phyloP scores from a whole-genome alignment of 2,329 filamentous ascomycete species.

The Coniochaeta sp. region DNA sequence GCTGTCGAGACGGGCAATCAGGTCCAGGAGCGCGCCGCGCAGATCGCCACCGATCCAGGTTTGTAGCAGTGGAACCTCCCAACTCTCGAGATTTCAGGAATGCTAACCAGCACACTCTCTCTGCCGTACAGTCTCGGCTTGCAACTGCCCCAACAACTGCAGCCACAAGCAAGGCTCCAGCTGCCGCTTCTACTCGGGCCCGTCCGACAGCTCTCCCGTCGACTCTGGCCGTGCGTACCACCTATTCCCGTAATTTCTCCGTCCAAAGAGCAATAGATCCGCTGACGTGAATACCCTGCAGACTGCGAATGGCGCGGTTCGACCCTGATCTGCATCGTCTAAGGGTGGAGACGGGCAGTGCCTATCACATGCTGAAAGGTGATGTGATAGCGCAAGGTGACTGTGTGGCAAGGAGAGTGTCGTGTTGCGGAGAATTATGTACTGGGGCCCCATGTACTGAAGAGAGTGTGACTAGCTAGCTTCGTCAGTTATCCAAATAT shows the following conservation, averaged over 20 bases:
- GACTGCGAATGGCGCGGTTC: background rate
- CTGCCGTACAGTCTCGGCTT: background rate
- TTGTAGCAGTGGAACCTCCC: background rate
- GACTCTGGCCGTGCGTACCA: background rate
- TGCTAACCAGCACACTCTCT: background rate
- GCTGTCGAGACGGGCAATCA: background rate
- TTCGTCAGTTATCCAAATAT: background rate
- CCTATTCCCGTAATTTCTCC: too few relatives aligned
- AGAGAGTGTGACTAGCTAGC: background rate
- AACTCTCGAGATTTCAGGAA: too few relatives aligned
- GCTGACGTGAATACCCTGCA: background rate
- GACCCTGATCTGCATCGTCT: background rate
- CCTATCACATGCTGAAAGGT: background rate
- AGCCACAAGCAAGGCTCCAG: background rate
- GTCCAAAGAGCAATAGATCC: too few relatives aligned
- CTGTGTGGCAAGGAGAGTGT: background rate
- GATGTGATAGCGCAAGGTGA: background rate
- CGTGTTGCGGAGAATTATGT: background rate
- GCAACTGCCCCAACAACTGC: constrained; percentile 1
- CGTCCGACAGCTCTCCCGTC: background rate
- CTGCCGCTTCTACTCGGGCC: background rate
- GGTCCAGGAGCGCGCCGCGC: background rate
- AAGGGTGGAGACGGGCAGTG: background rate
- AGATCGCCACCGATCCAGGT: background rate
- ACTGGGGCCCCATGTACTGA: background rate